Evolutionary conservation across 1,139 yeast genomes (phyloP).

Genomic region (Debaryomyces psychrophilus): DNA sequence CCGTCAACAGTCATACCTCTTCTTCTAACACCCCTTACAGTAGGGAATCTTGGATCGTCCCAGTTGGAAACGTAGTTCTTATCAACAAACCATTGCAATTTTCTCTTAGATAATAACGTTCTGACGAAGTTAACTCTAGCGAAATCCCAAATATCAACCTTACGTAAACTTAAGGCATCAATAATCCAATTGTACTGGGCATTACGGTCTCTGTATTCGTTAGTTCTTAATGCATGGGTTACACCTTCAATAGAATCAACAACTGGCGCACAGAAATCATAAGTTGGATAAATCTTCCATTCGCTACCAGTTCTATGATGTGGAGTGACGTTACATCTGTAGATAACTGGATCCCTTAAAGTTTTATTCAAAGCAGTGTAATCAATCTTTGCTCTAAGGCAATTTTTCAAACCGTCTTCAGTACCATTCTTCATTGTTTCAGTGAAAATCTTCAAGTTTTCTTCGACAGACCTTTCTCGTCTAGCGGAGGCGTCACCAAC

Average conservation of each 20-base stretch:
- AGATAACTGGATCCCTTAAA: constrained; percentile 88
- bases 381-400: constrained; percentile 89
- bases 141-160: constrained; percentile 92
- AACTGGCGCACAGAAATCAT: constrained; percentile 92
- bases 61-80: constrained; percentile 76
- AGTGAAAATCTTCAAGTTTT: constrained; percentile 73
- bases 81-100: constrained; percentile 94
- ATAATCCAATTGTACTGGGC: constrained; percentile 94
- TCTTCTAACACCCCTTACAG: constrained; percentile 93
- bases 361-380: constrained; percentile 85
- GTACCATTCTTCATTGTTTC: constrained; percentile 87
- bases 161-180: constrained; percentile 71
- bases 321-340: constrained; percentile 89
- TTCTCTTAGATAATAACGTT: constrained; percentile 86
- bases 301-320: constrained; percentile 87
- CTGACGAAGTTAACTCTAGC: constrained; percentile 90
- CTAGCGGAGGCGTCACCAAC: constrained; percentile 85
- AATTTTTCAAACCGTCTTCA: constrained; percentile 78
- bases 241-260: constrained; percentile 92
- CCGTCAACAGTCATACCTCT: constrained; percentile 98
- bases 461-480: constrained; percentile 87
- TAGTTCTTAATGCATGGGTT: constrained; percentile 91
- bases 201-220: constrained; percentile 93
- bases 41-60: constrained; percentile 97
- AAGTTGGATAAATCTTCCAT: constrained; percentile 94